phyloP scores from a whole-genome alignment of 106 monocot species.

The Agapanthus africanus region DNA sequence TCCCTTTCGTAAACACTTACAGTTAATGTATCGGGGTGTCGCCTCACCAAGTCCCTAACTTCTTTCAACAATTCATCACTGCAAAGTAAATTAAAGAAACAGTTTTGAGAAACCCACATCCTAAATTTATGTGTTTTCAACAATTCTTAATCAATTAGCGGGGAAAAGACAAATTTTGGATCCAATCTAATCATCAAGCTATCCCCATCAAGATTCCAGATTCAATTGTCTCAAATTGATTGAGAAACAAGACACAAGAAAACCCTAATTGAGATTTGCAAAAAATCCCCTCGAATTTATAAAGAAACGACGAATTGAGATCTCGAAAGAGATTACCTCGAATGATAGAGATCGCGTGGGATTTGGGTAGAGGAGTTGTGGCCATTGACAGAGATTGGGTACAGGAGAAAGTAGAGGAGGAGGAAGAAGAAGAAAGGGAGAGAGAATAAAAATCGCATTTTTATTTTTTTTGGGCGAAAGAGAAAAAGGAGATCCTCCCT shows the following conservation, averaged over 20 bases:
- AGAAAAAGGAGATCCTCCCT: no score
- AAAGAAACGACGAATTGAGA: no score
- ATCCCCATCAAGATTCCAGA: neutral
- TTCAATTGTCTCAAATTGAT: neutral
- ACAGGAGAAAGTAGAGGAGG: conserved; percentile 19
- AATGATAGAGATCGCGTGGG: conserved; percentile 70
- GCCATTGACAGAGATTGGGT: conserved; percentile 15
- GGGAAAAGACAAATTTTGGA: neutral
- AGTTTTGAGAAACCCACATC: neutral
- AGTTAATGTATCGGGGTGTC: conserved; percentile 57
- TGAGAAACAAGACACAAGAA: neutral
- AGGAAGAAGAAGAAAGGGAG: conserved; percentile 14
- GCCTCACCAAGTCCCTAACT: conserved; percentile 54
- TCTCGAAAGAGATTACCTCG: conserved; percentile 50
- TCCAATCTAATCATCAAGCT: conserved; percentile 6
- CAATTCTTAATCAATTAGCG: neutral
- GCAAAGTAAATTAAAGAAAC: conserved; percentile 7
- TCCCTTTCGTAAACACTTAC: conserved; percentile 53
- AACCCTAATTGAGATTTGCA: neutral
- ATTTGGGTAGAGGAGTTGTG: conserved; percentile 46
- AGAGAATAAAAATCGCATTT: conserved; percentile 7
- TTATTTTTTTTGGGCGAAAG: no score
- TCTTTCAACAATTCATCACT: conserved; percentile 76
- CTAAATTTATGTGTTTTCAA: neutral
- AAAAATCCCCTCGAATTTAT: no score